Evolutionary conservation across 495 filamentous ascomycete species (phyloP).

Genomic region (Schizothecium vesticola): DNA sequence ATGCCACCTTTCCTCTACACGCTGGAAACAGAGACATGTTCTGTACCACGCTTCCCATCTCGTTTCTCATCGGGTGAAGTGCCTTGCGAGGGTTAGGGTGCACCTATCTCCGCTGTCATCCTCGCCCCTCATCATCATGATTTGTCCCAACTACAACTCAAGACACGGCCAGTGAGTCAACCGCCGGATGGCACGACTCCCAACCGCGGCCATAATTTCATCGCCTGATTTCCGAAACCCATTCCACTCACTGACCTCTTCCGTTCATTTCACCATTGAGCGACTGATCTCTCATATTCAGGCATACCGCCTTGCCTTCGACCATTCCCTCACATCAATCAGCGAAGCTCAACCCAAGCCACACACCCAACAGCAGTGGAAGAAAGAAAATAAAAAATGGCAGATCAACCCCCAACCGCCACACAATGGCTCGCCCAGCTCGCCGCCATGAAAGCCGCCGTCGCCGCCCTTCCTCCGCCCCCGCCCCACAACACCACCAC

Average conservation of each 20-base stretch:
- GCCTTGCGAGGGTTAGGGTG: background rate
- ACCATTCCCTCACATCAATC: background rate
- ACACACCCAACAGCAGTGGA: background rate
- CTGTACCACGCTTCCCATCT: background rate
- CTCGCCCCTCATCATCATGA: background rate
- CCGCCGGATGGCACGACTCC: background rate
- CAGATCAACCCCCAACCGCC: conserved; percentile 1
- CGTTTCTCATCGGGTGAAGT: background rate
- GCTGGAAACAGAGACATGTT: background rate
- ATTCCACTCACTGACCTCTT: background rate
- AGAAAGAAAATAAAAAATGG: background rate
- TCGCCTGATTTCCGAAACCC: background rate
- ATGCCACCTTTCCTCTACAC: background rate
- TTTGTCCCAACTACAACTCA: background rate
- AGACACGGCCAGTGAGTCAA: background rate
- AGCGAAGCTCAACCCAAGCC: background rate
- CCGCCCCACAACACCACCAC: conserved; percentile 14
- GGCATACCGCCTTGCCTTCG: background rate
- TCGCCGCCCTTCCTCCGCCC: conserved; percentile 30
- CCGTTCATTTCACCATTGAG: background rate
- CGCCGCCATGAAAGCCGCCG: conserved; percentile 42
- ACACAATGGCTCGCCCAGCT: conserved; percentile 41
- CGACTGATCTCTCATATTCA: background rate
- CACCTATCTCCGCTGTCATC: background rate
- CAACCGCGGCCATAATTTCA: background rate